Evolutionary conservation across 345 rosid genomes (phyloP).

Genomic region (Eucalyptus globulus): DNA sequence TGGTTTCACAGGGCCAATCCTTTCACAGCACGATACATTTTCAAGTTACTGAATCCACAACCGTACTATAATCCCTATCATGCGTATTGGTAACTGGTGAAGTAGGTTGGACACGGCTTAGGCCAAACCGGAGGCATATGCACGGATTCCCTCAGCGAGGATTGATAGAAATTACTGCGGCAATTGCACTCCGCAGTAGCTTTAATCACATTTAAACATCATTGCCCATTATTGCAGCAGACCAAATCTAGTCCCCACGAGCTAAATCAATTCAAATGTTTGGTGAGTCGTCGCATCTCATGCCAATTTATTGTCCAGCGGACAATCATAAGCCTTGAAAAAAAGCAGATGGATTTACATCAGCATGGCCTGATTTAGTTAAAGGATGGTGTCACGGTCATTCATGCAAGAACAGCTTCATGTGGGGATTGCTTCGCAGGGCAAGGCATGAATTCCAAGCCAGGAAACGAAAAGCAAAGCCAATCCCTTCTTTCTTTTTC

Average conservation of each 20-base stretch:
- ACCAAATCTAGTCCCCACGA: background rate
- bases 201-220: background rate
- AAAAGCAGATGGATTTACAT: background rate
- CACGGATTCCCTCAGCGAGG: background rate
- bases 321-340: background rate
- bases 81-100: background rate
- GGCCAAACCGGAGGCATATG: background rate
- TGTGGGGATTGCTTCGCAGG: background rate
- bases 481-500: background rate
- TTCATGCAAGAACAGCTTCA: background rate
- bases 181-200: background rate
- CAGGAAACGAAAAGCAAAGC: background rate
- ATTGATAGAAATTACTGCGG: background rate
- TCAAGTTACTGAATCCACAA: background rate
- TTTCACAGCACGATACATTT: background rate
- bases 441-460: background rate
- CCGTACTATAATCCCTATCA: background rate
- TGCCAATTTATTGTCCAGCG: background rate
- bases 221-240: background rate
- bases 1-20: background rate
- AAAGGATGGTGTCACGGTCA: background rate
- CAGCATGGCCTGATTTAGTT: background rate
- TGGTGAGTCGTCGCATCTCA: background rate
- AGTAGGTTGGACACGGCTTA: background rate
- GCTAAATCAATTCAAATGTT: background rate